Evolutionary conservation across 805 yeast genomes (phyloP), one percentile per base, ranked within the genome.

Genomic region (Vanderwaltozyma polyspora): DNA sequence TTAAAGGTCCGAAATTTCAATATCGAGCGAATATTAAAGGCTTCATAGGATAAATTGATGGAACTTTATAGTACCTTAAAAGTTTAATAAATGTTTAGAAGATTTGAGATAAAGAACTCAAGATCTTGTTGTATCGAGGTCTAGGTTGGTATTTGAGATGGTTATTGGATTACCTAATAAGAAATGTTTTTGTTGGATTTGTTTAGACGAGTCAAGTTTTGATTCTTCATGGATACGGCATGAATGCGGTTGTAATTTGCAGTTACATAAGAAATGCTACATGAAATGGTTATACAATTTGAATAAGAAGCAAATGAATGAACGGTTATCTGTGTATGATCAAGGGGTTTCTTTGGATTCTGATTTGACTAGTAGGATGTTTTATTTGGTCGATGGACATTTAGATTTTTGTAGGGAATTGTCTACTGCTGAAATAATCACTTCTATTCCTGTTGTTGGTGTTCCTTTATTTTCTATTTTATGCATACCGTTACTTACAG

Each of bases 221-320:
- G 37, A 38, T 19, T 25, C 38, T 10, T 28, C 41, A 1, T 54
- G 57, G 57, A 36, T 46, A 12, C 33, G 28, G 7, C 59, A 54
- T 37, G 33, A 37, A n/a, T 54, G 59, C 30, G 53, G 53, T 16
- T 54, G 59, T 29, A 45, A 54, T 25, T 38, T 54, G 26, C 56
- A 54, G 38, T 38, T 54, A 4, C 59, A 54, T 36, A 51, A 51
- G 29, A 15, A 33, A 15, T 54, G 59, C 28, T 49, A 48, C 19
- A 32, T 52, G n/a, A 42, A 33, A 26, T 44, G 51, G 46, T 30
- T 52, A 2, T 45, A 41, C 28, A 42, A 42, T 19, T 28, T 35
- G 10, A 35, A 35, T 21, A 35, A 31, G 24, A 29, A 25, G 4
- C 29, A 31, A 11, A 31, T 35, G 2, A 9, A 25, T 3, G 17